A percentile compares a stretch with the other conserved stretches of the same genome.
Evolutionary conservation across 2,329 filamentous ascomycete genomes (phyloP).

Genomic region (Sordariomycetes sp.): DNA sequence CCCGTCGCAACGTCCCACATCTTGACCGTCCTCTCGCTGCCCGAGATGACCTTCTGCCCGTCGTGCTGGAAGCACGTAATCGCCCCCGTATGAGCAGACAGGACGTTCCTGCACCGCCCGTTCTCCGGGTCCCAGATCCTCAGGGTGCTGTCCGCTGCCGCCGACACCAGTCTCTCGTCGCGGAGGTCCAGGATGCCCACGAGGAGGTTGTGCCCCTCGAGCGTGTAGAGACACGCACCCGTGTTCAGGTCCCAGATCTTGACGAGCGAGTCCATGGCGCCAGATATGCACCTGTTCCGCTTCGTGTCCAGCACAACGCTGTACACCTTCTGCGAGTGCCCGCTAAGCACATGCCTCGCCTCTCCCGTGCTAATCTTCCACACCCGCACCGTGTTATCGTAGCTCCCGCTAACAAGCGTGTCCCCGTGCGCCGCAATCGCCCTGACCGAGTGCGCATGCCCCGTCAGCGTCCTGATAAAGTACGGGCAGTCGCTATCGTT

Average conservation of each 20-base stretch:
- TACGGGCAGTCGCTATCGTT: conserved; percentile 79
- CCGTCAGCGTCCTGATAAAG: conserved; percentile 75
- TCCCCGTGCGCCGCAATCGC: conserved; percentile 92
- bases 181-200: conserved; percentile 85
- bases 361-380: conserved; percentile 98
- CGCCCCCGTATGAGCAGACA: conserved; percentile 89
- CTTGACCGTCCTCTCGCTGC: conserved; percentile 89
- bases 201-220: conserved; percentile 85
- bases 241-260: conserved; percentile 95
- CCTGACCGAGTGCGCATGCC: conserved; percentile 86
- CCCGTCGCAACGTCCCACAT: conserved; percentile 96
- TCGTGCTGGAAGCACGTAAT: conserved; percentile 99
- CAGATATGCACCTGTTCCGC: conserved; percentile 90
- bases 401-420: conserved; percentile 92
- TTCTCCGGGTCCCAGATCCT: conserved; percentile 95
- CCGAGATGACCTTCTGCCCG: conserved; percentile 89
- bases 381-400: conserved; percentile 87
- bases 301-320: conserved; percentile 88
- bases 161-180: conserved; percentile 82
- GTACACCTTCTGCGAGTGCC: conserved; percentile 89
- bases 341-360: conserved; percentile 67
- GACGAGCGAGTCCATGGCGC: conserved; percentile 95
- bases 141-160: conserved; percentile 87
- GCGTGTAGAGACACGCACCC: conserved; percentile 70
- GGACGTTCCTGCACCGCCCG: conserved; percentile 76